These are phyloP conservation scores for Triticum aestivum DNA, from an alignment of 176 grass and related monocot species.

Conservation along the genomic window DNA sequence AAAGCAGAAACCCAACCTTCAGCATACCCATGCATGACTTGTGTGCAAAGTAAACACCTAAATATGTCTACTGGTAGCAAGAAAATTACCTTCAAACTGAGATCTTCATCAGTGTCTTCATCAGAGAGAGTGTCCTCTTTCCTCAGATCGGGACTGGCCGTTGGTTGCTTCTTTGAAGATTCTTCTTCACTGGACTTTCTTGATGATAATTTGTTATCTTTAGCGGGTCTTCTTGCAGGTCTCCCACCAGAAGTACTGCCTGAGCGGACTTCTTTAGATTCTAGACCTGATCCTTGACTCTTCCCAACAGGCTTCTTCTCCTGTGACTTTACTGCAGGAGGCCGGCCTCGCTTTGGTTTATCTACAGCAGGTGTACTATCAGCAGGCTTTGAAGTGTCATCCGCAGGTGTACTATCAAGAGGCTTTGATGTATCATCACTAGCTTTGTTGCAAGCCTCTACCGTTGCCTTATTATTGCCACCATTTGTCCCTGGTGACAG, in stretches of 20 bases:
- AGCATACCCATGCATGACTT: constrained; percentile 12
- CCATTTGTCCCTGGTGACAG: constrained; percentile 36
- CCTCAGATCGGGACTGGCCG: constrained; percentile 23
- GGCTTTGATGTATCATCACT: constrained; percentile 25
- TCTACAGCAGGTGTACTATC: constrained; percentile 28
- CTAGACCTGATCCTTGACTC: constrained; percentile 26
- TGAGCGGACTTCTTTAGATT: constrained; percentile 39
- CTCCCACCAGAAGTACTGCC: constrained; percentile 47
- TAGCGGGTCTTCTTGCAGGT: constrained; percentile 27
- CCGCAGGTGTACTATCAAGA: constrained; percentile 21
- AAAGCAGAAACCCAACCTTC: not conserved
- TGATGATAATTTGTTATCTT: constrained; percentile 33
- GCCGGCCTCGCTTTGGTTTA: constrained; percentile 41
- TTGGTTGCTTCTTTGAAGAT: constrained; percentile 40
- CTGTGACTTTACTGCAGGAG: constrained; percentile 31
- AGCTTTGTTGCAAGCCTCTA: constrained; percentile 31
- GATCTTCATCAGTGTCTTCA: constrained; percentile 33
- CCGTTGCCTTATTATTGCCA: constrained; percentile 19
- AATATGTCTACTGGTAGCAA: constrained; percentile 6
- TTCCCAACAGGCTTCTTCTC: constrained; percentile 40
- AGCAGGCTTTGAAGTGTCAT: constrained; percentile 27
- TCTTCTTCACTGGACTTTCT: constrained; percentile 35
- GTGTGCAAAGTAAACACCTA: constrained; percentile 3
- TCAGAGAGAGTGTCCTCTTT: constrained; percentile 33
- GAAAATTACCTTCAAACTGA: constrained; percentile 48